phyloP scores from a whole-genome alignment of 345 rosid genomes.

The Iberis pinnata region DNA sequence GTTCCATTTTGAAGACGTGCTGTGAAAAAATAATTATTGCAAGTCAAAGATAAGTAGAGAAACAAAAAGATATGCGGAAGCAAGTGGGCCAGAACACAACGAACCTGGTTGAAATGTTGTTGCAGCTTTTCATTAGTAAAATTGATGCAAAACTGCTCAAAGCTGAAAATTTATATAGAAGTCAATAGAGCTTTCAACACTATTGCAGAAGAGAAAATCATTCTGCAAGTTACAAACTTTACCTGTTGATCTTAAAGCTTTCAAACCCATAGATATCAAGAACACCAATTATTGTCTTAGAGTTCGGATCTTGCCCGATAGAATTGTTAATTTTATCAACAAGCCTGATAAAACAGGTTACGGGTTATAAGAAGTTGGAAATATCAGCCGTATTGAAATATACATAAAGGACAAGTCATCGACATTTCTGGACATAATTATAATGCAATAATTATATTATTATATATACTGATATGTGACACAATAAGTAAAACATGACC shows the following conservation, averaged over 20 bases:
- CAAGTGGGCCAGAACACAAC: slow-evolving; percentile 12
- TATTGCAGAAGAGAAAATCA: slow-evolving; percentile 5
- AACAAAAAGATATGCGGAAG: neutral
- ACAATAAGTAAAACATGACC: slow-evolving; percentile 8
- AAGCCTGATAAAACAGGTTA: slow-evolving; percentile 56
- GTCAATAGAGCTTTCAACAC: slow-evolving; percentile 23
- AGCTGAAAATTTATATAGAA: slow-evolving; percentile 37
- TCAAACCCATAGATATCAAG: slow-evolving; percentile 99
- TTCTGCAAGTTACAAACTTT: slow-evolving; percentile 26
- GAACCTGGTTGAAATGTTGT: slow-evolving; percentile 99
- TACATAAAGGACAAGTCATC: neutral
- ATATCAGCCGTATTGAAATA: neutral
- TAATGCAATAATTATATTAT: too few relatives aligned
- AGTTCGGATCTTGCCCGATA: slow-evolving; percentile 99
- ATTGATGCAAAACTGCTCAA: slow-evolving; percentile 99
- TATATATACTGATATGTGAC: slow-evolving; percentile 2
- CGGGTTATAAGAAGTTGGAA: neutral
- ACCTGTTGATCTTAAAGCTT: slow-evolving; percentile 97
- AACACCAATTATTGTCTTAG: slow-evolving; percentile 87
- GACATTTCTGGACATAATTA: slow-evolving; percentile 9
- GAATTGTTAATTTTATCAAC: slow-evolving; percentile 89
- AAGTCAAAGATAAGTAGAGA: slow-evolving; percentile 13
- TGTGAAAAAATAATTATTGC: slow-evolving; percentile 35
- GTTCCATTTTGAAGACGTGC: slow-evolving; percentile 99
- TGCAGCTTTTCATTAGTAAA: slow-evolving; percentile 98